A percentile compares a stretch with the other conserved stretches of the same genome.
Evolutionary conservation across 2,329 filamentous ascomycete genomes (phyloP).

Genomic region (Trichothecium sympodiale): DNA sequence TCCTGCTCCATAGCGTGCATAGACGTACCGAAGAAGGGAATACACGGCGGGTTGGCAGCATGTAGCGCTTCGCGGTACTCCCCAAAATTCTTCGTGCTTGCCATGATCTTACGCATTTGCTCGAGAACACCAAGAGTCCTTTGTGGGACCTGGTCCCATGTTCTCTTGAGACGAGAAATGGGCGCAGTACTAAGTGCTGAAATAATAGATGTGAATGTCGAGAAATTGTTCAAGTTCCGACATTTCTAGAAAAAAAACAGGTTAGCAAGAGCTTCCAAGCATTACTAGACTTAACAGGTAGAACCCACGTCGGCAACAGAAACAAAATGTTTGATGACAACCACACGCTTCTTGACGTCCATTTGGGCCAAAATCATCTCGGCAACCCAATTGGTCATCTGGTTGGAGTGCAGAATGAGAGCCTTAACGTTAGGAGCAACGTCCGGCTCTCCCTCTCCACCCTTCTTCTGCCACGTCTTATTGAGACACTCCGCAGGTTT

Average conservation of each 20-base stretch:
- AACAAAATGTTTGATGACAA: slow-evolving; percentile 98
- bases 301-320: slow-evolving; percentile 79
- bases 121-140: slow-evolving; percentile 73
- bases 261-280: slow-evolving; percentile 7
- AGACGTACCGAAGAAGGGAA: slow-evolving; percentile 84
- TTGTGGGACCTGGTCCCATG: slow-evolving; percentile 87
- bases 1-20: neutral
- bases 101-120: slow-evolving; percentile 89
- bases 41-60: slow-evolving; percentile 88
- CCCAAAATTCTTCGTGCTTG: slow-evolving; percentile 94
- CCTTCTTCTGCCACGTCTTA: slow-evolving; percentile 98
- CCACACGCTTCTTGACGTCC: slow-evolving; percentile 90
- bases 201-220: slow-evolving; percentile 93
- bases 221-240: slow-evolving; percentile 88
- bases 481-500: slow-evolving; percentile 92
- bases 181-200: slow-evolving; percentile 90
- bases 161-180: slow-evolving; percentile 84
- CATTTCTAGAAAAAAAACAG: slow-evolving; percentile 60
- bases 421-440: slow-evolving; percentile 91
- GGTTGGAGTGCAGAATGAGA: slow-evolving; percentile 93
- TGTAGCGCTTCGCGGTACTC: slow-evolving; percentile 92
- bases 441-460: slow-evolving; percentile 68
- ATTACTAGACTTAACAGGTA: neutral
- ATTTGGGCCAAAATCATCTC: slow-evolving; percentile 96
- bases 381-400: slow-evolving; percentile 98